Conservation (phyloP, 257 asterid species). For the Knoxia roxburghii region DNA sequence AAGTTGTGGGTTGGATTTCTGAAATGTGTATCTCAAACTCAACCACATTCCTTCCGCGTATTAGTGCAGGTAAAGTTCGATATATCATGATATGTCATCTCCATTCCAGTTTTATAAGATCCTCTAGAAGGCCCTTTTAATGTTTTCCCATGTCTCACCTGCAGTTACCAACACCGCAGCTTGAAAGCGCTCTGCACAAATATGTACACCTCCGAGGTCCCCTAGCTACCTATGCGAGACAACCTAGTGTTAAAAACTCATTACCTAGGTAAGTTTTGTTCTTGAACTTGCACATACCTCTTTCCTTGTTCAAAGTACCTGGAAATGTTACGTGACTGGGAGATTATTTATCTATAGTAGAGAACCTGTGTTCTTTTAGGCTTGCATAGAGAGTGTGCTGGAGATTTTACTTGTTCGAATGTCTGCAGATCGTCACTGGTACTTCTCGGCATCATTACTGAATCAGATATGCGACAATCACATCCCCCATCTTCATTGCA, state of each 20-base stretch:
- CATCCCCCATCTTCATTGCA: constrained; percentile 35
- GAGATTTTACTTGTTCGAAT: constrained; percentile 1
- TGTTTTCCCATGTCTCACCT: constrained; percentile 24
- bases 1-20: constrained; percentile 90
- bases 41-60: constrained; percentile 87
- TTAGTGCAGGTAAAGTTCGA: constrained; percentile 59
- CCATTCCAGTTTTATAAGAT: neutral
- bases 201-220: constrained; percentile 79
- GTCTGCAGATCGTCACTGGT: constrained; percentile 50
- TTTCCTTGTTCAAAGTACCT: neutral
- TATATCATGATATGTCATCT: neutral
- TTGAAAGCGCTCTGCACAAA: constrained; percentile 84
- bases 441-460: constrained; percentile 59
- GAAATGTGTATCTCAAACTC: constrained; percentile 92
- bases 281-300: neutral
- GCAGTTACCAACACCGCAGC: constrained; percentile 97
- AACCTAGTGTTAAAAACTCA: constrained; percentile 48
- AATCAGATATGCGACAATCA: constrained; percentile 37
- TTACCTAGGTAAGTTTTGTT: constrained; percentile 59
- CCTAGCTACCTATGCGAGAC: constrained; percentile 53
- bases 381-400: no score
- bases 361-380: no score
- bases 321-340: neutral
- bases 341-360: no score
- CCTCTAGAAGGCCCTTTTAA: constrained; percentile 8